Evolutionary conservation across 345 rosid species (phyloP), one percentile per base, ranked within the genome.

Genomic region (Gossypium australe): DNA sequence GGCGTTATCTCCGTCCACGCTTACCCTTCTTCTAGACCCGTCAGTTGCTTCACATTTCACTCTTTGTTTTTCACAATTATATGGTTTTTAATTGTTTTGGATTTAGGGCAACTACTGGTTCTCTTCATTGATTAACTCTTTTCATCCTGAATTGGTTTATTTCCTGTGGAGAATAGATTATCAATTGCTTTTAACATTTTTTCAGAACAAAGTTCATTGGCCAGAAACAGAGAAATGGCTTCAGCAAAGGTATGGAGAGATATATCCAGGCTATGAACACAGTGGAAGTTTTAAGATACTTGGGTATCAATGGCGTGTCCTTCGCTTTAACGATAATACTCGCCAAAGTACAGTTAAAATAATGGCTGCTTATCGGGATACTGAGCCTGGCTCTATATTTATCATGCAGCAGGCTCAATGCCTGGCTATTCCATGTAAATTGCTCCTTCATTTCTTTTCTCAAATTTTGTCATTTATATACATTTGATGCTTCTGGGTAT

Each of bases 261-360:
- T 89, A 11, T 68, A 80, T 77, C 82, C 77, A 24, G 77, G 76
- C 56, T 45, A 43, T 63, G 79, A 80, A 75, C 62, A 47, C 1
- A 68, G 61, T 27, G 87, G 47, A 59, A 52, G 77, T 14, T 94
- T 89, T 75, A 87, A 80, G 77, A 66, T 94, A 58, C 75, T 94
- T 59, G 97, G 98, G 47, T 94, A 92, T 74, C 92, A 92, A 43
- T 94, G 98, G 98, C 87, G 97, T 43, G 82, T 89, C 0, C 95
- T 94, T 75, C 91, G 86, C 4, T 94, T 92, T 76, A 94, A 94
- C 59, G 92, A 91, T 12, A 77, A 78, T 56, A 92, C 98, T 67
- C 85, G 90, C 45, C 98, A 92, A 81, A 94, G 98, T 74, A 81
- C 97, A n/a, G 95, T 78, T 47, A 92, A 94, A 88, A 84, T 91